Base-by-base conservation (phyloP, 371 early-diverging fungal species). In the Catenaria anguillulae region DNA sequence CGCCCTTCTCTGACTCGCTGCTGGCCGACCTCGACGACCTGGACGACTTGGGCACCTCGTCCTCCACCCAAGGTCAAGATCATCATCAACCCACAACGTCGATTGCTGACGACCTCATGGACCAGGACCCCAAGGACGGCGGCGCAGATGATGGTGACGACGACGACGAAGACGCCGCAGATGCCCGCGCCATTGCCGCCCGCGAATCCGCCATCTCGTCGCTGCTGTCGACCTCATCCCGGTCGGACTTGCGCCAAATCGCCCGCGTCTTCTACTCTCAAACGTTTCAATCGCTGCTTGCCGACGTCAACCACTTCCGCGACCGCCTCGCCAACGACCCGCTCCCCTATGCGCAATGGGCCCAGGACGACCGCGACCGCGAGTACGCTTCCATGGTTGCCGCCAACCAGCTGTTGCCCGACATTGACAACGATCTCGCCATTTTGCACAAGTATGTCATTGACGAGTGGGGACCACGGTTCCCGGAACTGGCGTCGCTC, bases 401-500 rank as follows among this genome's bases (percentile, higher is more conserved):
- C 54, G 88, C 95, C 2, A 97, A 94, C 69, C 79, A 84, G 60
- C 75, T 92, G 60, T 84, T 85, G 2, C 84, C 85, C 15, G 88
- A 89, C 33, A 84, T 97, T 40, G 93, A 92, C 62, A 83, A 78
- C 62, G 97, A 97, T 67, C 81, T 92, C 35, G 75, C 87, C 55
- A 71, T 81, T 26, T 87, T 94, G 13, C 89, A 92, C 67, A 88
- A 88, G 87, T 94, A 83, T 67, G 81, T 95, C 65, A 69, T 88
- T 31, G 95, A 97, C 71, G 87, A 87, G 61, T 97, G 93, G 73
- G 84, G 83, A 34, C 70, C 80, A 26, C 80, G 85, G 46, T 95
- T 95, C 65, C 92, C 93, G 0, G 97, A 93, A 66, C 81, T 97
- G 10, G 92, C 93, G 69, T 77, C 83, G 13, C 78, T 95, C 34